These are phyloP conservation scores for Cairneyella variabilis DNA, from an alignment of 495 filamentous ascomycete species.

Conservation along the genomic window DNA sequence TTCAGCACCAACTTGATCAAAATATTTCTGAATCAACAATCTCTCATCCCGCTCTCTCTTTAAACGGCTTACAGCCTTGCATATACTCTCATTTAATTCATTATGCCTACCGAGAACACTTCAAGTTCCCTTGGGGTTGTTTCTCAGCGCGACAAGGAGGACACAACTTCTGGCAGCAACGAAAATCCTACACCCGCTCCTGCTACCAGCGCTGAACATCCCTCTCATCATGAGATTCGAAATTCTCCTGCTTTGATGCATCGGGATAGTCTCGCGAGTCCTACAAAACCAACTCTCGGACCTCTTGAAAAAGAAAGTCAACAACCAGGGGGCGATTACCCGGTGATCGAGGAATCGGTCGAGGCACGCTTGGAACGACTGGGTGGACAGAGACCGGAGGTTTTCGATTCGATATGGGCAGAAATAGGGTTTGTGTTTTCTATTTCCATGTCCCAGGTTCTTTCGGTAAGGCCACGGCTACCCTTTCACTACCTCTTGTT, in stretches of 20 bases:
- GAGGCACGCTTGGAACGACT: constrained; percentile 56
- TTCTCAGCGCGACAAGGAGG: too few relatives aligned
- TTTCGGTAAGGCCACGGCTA: constrained; percentile 48
- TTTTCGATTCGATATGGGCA: constrained; percentile 54
- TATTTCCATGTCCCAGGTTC: constrained; percentile 67
- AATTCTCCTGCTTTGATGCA: too few relatives aligned
- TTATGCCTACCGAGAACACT: neutral
- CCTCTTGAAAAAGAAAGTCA: constrained; percentile 11
- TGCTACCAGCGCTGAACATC: too few relatives aligned
- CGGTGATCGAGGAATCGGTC: constrained; percentile 20
- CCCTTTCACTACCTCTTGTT: neutral
- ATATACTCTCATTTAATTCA: neutral
- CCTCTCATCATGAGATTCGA: too few relatives aligned
- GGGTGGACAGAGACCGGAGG: constrained; percentile 64
- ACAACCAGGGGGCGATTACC: neutral
- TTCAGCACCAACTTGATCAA: too few relatives aligned
- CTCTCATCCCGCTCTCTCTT: neutral
- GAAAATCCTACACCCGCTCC: too few relatives aligned
- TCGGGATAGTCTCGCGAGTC: neutral
- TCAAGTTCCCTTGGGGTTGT: too few relatives aligned
- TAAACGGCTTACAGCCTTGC: neutral
- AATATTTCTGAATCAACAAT: too few relatives aligned
- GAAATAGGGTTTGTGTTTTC: constrained; percentile 72
- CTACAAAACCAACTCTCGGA: constrained; percentile 4
- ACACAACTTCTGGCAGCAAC: too few relatives aligned